phyloP scores from a whole-genome alignment of 371 early-diverging fungal species.

The Blakeslea trispora region DNA sequence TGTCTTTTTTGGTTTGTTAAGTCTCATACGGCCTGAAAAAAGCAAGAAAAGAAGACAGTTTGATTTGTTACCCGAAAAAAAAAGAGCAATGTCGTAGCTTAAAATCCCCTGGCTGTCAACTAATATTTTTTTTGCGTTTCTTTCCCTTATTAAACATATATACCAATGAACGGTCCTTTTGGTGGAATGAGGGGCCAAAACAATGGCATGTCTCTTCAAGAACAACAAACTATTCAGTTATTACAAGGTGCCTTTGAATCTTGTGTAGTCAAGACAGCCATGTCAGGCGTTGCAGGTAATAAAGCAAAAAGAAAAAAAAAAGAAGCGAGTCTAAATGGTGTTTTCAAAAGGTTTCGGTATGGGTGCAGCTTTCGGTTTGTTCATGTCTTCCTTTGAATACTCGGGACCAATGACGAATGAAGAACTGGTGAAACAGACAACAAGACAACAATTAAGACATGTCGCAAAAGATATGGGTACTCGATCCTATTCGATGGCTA shows the following conservation, averaged over 20 bases:
- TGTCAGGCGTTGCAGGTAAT: slow-evolving; percentile 79
- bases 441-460: slow-evolving; percentile 76
- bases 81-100: too few species aligned
- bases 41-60: too few species aligned
- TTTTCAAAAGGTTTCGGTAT: slow-evolving; percentile 75
- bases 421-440: slow-evolving; percentile 65
- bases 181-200: slow-evolving; percentile 18
- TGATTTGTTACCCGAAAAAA: too few species aligned
- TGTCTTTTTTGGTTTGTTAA: too few species aligned
- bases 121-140: not conserved
- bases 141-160: not conserved
- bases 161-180: slow-evolving; percentile 25
- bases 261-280: slow-evolving; percentile 74
- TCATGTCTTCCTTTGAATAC: slow-evolving; percentile 89
- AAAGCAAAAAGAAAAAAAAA: not conserved
- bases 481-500: slow-evolving; percentile 81
- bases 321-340: not conserved
- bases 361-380: slow-evolving; percentile 91
- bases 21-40: too few species aligned
- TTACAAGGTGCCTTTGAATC: slow-evolving; percentile 64
- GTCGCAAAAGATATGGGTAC: slow-evolving; percentile 89
- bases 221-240: slow-evolving; percentile 45
- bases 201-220: slow-evolving; percentile 34
- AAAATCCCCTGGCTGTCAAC: not conserved
- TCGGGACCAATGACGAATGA: slow-evolving; percentile 60